A percentile compares a stretch with the other conserved stretches of the same genome.
phyloP scores from a whole-genome alignment of 2,329 filamentous ascomycete genomes.

The Ceratocystis destructans region DNA sequence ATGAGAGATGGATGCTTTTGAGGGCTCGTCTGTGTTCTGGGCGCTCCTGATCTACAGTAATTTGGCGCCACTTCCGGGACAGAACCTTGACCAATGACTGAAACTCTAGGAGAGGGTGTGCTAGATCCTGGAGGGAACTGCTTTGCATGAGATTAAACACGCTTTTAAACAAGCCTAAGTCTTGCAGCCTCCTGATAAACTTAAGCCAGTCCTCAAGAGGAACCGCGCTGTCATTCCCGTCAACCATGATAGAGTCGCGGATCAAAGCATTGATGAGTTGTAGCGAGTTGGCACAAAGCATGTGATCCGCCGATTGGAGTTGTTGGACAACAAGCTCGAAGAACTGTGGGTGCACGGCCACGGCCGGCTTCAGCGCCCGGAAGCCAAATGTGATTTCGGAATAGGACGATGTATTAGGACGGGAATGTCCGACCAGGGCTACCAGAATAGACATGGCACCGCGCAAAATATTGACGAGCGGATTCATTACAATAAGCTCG shows the following conservation, averaged over 20 bases:
- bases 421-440: slow-evolving; percentile 77
- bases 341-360: slow-evolving; percentile 84
- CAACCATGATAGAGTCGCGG: slow-evolving; percentile 72
- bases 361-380: slow-evolving; percentile 77
- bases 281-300: slow-evolving; percentile 85
- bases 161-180: slow-evolving; percentile 81
- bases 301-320: slow-evolving; percentile 85
- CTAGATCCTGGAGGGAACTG: slow-evolving; percentile 77
- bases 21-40: slow-evolving; percentile 78
- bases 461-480: slow-evolving; percentile 89
- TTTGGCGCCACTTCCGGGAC: slow-evolving; percentile 74
- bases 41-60: slow-evolving; percentile 70
- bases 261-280: slow-evolving; percentile 94
- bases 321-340: slow-evolving; percentile 87
- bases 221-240: slow-evolving; percentile 31
- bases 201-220: slow-evolving; percentile 72
- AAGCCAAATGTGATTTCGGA: slow-evolving; percentile 56
- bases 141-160: slow-evolving; percentile 92
- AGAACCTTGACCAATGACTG: slow-evolving; percentile 82
- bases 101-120: slow-evolving; percentile 82
- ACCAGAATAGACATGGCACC: slow-evolving; percentile 96
- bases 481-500: slow-evolving; percentile 85
- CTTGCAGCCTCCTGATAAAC: slow-evolving; percentile 86
- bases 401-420: slow-evolving; percentile 41
- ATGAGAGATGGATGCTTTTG: slow-evolving; percentile 72